Percentiles rank a stretch among this genome's conserved stretches.
Evolutionary conservation across 768 basidiomycete genomes (phyloP).

Genomic region (Lactarius evosmus): DNA sequence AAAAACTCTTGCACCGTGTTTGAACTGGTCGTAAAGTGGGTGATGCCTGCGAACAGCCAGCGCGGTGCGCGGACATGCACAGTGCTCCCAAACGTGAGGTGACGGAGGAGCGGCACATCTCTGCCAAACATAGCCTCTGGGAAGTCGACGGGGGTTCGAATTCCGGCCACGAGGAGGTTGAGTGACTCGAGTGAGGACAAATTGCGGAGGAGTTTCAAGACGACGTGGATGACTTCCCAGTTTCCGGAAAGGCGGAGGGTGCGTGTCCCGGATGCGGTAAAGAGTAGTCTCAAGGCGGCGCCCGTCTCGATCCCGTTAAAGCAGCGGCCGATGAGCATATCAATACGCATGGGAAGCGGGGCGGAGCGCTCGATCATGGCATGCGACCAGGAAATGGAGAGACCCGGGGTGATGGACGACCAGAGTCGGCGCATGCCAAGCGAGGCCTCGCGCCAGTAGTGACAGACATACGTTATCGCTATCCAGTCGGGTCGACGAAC

Average conservation of each 20-base stretch:
- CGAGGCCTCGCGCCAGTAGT: conserved; percentile 15
- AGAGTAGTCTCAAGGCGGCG: conserved; percentile 12
- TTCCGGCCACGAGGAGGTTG: conserved; percentile 1
- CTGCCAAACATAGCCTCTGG: conserved; percentile 11
- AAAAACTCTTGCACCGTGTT: background rate
- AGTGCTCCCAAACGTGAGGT: conserved; percentile 2
- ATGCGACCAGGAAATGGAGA: conserved; percentile 13
- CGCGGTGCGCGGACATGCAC: conserved; percentile 9
- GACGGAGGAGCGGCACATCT: conserved; percentile 9
- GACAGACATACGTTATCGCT: conserved; percentile 17
- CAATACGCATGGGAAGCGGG: conserved; percentile 11
- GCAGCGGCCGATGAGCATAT: conserved; percentile 1
- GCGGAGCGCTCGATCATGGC: conserved; percentile 22
- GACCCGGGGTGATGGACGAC: conserved; percentile 13
- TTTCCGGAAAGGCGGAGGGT: conserved; percentile 14
- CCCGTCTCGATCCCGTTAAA: conserved; percentile 6
- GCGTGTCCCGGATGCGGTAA: conserved; percentile 10
- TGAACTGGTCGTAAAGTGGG: conserved; percentile 17
- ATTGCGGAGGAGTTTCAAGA: conserved; percentile 11
- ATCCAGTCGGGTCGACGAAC: conserved; percentile 9
- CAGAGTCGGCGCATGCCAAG: conserved; percentile 20
- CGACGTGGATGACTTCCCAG: background rate
- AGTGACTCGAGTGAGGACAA: conserved; percentile 12
- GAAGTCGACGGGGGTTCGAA: conserved; percentile 3
- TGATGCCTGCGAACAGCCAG: conserved; percentile 12